Evolutionary conservation across 345 rosid species (phyloP), one percentile per base, ranked within the genome.

Genomic region (Boechera stricta): DNA sequence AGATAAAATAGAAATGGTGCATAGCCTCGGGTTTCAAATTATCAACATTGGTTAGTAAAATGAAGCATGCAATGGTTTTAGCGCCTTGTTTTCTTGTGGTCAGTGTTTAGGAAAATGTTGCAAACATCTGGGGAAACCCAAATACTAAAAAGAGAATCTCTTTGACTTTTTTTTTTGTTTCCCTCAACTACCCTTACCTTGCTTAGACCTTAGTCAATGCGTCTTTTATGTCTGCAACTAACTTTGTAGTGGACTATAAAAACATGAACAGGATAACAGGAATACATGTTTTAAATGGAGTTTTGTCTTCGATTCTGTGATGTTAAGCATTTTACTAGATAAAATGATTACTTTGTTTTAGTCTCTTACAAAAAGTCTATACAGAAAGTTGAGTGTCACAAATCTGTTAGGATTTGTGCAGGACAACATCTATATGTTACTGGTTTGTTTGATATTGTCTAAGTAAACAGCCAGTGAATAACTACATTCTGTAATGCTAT

Each of bases 21-120:
- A 59, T 67, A 38, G 58, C 60, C 62, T 57, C 4, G 41, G 32
- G 73, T 4, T 28, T 63, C 66, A 33, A 15, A 66, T 33, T 65
- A 26, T 44, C 52, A 55, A 57, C 72, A 52, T 56, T 67, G 72
- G 67, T 57, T 41, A 13, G 63, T 10, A 39, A 49, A 68, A 51
- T 39, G 54, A 57, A 49, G 42, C 57, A 24, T 32, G 29, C 49
- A 15, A 49, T 76, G 65, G 62, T 39, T 38, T 62, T 11, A 39
- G 49, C 10, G 33, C 32, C 48, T 61, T 38, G 67, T 41, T 63
- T 33, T 77, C 67, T 70, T 71, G 76, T 77, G 74, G 10, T 39
- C 29, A 7, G 79, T 42, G 65, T 55, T 55, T 24, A 33, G 10
- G 32, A 71, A 54, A 26, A 63, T 64, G 59, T 45, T 62, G 12